phyloP scores from a whole-genome alignment of 2,329 filamentous ascomycete genomes.

The Trichoderma sp. region DNA sequence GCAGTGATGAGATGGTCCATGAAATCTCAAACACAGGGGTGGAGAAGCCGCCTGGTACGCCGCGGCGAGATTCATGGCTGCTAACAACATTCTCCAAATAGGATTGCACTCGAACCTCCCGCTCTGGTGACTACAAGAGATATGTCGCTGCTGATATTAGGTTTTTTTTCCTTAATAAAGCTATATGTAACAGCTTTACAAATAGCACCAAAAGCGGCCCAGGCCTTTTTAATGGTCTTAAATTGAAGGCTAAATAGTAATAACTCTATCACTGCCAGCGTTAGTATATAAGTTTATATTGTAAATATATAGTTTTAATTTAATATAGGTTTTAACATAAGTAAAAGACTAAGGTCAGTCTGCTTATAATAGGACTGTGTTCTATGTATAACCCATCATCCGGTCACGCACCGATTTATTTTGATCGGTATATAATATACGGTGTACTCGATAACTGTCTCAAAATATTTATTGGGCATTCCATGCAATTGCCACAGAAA shows the following conservation, averaged over 20 bases:
- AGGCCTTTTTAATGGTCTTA: neutral
- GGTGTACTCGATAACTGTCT: neutral
- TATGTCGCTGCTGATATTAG: constrained; percentile 26
- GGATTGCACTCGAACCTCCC: constrained; percentile 23
- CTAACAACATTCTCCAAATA: constrained; percentile 21
- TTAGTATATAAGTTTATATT: neutral
- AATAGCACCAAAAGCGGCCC: neutral
- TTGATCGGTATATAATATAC: neutral
- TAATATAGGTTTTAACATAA: neutral
- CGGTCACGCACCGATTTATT: neutral
- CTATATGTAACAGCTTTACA: neutral
- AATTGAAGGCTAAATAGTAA: neutral
- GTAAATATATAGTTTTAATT: neutral
- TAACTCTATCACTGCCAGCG: neutral
- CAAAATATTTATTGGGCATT: neutral
- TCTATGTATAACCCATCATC: neutral
- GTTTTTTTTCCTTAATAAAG: too few species aligned
- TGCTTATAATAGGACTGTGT: neutral
- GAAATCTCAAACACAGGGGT: constrained; percentile 20
- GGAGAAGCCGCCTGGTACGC: constrained; percentile 22
- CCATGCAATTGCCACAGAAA: neutral
- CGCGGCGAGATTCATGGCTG: constrained; percentile 1
- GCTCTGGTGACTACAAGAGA: constrained; percentile 20
- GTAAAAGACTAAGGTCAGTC: neutral
- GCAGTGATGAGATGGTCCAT: constrained; percentile 8